These are phyloP conservation scores for Colletotrichum cuscutae DNA, from an alignment of 2,329 filamentous ascomycete genomes.

Conservation along the genomic window DNA sequence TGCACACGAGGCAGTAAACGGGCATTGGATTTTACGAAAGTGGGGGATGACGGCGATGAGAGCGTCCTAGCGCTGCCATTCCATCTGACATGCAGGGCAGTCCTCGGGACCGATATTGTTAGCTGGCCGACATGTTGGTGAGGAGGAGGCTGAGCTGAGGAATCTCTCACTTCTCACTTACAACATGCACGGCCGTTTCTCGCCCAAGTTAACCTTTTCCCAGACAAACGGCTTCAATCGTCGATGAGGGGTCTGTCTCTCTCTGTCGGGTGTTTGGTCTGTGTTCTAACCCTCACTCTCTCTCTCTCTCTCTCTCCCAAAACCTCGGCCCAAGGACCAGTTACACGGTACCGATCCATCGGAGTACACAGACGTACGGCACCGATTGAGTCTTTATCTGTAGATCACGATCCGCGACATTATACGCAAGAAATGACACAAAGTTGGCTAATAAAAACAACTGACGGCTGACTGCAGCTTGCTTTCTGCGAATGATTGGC, in stretches of 20 bases:
- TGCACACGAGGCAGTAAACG: background rate
- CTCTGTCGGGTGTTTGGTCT: background rate
- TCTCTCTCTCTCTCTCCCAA: background rate
- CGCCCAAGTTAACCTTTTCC: background rate
- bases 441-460: background rate
- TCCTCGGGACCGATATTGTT: constrained; percentile 25
- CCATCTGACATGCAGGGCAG: background rate
- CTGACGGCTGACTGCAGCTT: constrained; percentile 12
- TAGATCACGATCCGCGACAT: background rate
- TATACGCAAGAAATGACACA: background rate
- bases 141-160: constrained; percentile 17
- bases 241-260: background rate
- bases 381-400: background rate
- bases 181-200: constrained; percentile 14
- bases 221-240: constrained; percentile 1
- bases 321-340: background rate
- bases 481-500: background rate
- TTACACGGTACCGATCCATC: background rate
- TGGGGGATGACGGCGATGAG: constrained; percentile 16
- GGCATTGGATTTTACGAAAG: background rate
- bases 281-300: background rate
- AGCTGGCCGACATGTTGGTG: background rate
- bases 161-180: background rate
- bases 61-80: constrained; percentile 26
- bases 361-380: background rate